Percentiles rank a stretch among this genome's conserved stretches.
Evolutionary conservation across 805 yeast species (phyloP).

Genomic region (Cyberlindnera euphorbiiphila): DNA sequence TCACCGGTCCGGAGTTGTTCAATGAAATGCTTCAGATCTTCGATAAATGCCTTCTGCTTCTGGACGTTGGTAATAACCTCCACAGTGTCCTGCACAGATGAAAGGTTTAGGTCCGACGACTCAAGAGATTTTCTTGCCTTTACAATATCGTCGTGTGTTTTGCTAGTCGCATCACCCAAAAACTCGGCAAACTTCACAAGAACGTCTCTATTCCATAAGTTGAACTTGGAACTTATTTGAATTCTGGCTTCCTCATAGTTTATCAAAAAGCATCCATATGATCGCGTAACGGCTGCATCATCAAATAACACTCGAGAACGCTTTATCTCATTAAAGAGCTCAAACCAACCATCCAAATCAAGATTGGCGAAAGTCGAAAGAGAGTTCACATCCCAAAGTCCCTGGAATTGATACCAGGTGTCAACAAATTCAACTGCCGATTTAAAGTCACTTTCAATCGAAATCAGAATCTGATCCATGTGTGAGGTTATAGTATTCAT

Average conservation of each 20-base stretch:
- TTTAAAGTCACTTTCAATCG: constrained; percentile 32
- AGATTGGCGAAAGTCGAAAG: constrained; percentile 36
- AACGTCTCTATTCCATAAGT: constrained; percentile 51
- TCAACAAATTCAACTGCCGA: constrained; percentile 36
- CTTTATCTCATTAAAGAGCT: constrained; percentile 40
- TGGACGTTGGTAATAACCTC: constrained; percentile 38
- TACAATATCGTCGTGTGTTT: constrained; percentile 31
- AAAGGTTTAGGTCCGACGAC: constrained; percentile 29
- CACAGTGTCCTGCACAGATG: constrained; percentile 38
- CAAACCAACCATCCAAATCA: constrained; percentile 45
- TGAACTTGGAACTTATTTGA: constrained; percentile 50
- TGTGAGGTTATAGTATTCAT: constrained; percentile 10
- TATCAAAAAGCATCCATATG: constrained; percentile 42
- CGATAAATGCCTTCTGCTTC: constrained; percentile 18
- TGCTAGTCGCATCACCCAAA: constrained; percentile 31
- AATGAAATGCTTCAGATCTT: constrained; percentile 5
- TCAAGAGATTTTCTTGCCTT: constrained; percentile 37
- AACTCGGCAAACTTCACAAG: constrained; percentile 37
- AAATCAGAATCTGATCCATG: constrained; percentile 22
- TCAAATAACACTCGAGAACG: constrained; percentile 46
- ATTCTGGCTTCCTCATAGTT: constrained; percentile 52
- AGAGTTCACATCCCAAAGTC: constrained; percentile 53
- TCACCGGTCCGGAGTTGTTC: constrained; percentile 31
- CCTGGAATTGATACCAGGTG: constrained; percentile 54
- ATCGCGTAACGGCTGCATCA: constrained; percentile 36